A percentile compares a stretch with the other conserved stretches of the same genome.
phyloP scores from a whole-genome alignment of 352 stramenopile genomes.

The Phytophthora ohioensis region DNA sequence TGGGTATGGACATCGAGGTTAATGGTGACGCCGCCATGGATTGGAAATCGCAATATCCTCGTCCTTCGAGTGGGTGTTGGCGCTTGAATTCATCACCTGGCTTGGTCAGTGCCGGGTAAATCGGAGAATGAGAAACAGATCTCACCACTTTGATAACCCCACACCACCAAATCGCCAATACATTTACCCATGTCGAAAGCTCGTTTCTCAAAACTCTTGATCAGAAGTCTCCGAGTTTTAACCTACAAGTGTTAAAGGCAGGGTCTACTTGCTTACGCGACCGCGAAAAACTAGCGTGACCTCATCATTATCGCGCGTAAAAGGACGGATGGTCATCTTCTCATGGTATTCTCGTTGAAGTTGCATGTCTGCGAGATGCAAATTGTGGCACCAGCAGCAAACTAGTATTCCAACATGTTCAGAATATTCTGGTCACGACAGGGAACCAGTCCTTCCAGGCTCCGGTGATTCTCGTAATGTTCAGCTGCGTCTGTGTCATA shows the following conservation, averaged over 20 bases:
- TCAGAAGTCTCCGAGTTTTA: background rate
- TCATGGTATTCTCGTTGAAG: background rate
- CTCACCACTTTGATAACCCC: background rate
- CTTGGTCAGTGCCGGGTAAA: slow-evolving; percentile 1
- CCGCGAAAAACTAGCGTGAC: slow-evolving; percentile 1
- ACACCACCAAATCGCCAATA: background rate
- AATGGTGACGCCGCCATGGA: slow-evolving; percentile 18
- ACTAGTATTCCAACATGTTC: slow-evolving; percentile 26
- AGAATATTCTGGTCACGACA: slow-evolving; percentile 36
- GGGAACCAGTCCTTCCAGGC: slow-evolving; percentile 27
- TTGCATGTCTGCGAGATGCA: background rate
- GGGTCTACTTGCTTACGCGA: slow-evolving; percentile 14
- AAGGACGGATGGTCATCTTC: background rate
- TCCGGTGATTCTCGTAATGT: background rate
- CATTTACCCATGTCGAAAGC: background rate
- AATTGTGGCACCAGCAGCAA: background rate
- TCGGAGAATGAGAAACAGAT: slow-evolving; percentile 7
- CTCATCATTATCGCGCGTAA: slow-evolving; percentile 7
- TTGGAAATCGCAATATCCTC: slow-evolving; percentile 14
- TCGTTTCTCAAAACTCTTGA: background rate
- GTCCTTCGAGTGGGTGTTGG: background rate
- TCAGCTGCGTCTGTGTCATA: background rate
- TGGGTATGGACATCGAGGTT: background rate
- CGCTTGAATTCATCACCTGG: slow-evolving; percentile 1
- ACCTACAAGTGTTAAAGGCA: slow-evolving; percentile 1